Conservation (phyloP, 306 rosid genomes). For the Cicer cuneatum region DNA sequence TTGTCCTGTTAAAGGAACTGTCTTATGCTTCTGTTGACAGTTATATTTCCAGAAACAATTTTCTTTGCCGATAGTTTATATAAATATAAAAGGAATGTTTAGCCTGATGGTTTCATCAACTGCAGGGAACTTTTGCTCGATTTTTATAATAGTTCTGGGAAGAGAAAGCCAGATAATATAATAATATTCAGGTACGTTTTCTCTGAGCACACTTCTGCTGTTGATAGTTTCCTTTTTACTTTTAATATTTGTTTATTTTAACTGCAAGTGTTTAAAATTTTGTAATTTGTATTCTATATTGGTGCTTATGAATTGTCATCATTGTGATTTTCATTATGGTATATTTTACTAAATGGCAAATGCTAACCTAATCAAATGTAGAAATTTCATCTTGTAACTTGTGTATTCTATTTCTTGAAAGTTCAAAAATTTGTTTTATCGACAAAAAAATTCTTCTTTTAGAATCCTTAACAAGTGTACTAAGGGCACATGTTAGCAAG, state of each 20-base stretch:
- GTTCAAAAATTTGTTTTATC: too few species aligned
- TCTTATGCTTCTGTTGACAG: not conserved
- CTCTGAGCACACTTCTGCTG: not conserved
- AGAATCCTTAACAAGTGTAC: too few species aligned
- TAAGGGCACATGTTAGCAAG: too few species aligned
- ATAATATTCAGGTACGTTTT: constrained; percentile 78
- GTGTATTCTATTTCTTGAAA: too few species aligned
- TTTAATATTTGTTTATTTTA: not conserved
- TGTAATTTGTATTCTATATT: not conserved
- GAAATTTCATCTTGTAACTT: too few species aligned
- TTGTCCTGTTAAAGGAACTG: not conserved
- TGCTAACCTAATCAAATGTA: too few species aligned
- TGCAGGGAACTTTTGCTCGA: constrained; percentile 89
- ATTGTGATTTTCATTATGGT: constrained; percentile 4
- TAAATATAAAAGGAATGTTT: not conserved
- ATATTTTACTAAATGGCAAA: not conserved
- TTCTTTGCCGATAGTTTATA: not conserved
- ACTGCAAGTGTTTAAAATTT: not conserved
- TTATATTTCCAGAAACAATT: not conserved
- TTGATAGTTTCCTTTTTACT: not conserved
- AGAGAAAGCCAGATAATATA: constrained; percentile 89
- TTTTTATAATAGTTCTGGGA: constrained; percentile 81
- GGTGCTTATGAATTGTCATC: not conserved
- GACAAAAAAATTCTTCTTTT: too few species aligned
- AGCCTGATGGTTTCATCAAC: constrained; percentile 38